Evolutionary conservation across 2,329 filamentous ascomycete genomes (phyloP).

Genomic region (Claviceps spartinae): DNA sequence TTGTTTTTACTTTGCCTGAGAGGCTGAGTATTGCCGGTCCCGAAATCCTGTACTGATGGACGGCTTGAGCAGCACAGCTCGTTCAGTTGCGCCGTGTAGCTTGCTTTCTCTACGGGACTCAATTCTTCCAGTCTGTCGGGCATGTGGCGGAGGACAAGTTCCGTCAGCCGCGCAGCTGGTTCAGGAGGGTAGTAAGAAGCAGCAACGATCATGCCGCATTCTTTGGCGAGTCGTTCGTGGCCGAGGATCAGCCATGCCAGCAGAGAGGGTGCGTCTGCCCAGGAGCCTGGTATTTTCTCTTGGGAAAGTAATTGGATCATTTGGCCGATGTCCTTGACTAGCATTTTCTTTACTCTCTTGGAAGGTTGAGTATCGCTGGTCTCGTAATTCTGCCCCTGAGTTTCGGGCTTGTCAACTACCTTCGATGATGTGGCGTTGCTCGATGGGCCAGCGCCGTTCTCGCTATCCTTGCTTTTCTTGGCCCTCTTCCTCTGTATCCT

Average conservation of each 20-base stretch:
- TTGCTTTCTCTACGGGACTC: slow-evolving; percentile 7
- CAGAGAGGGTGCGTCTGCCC: background rate
- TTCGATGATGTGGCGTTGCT: background rate
- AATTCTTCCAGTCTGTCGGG: background rate
- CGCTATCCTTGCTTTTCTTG: background rate
- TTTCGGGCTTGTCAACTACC: background rate
- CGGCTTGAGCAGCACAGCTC: slow-evolving; percentile 6
- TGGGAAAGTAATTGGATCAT: background rate
- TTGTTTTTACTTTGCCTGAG: background rate
- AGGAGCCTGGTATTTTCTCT: background rate
- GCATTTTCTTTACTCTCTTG: background rate
- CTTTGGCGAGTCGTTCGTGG: background rate
- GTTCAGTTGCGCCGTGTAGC: slow-evolving; percentile 13
- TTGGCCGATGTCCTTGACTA: background rate
- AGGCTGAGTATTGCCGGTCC: background rate
- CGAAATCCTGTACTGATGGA: background rate
- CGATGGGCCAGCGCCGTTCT: background rate
- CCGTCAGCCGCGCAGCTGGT: background rate
- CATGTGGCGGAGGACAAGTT: background rate
- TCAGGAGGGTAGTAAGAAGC: background rate
- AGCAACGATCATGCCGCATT: background rate
- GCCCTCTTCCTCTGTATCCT: background rate
- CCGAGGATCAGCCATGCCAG: slow-evolving; percentile 9
- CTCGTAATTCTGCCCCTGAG: background rate
- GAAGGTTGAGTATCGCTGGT: background rate